Evolutionary conservation across 148 eudicot genomes (phyloP).

Genomic region (Gaultheria prostrata): DNA sequence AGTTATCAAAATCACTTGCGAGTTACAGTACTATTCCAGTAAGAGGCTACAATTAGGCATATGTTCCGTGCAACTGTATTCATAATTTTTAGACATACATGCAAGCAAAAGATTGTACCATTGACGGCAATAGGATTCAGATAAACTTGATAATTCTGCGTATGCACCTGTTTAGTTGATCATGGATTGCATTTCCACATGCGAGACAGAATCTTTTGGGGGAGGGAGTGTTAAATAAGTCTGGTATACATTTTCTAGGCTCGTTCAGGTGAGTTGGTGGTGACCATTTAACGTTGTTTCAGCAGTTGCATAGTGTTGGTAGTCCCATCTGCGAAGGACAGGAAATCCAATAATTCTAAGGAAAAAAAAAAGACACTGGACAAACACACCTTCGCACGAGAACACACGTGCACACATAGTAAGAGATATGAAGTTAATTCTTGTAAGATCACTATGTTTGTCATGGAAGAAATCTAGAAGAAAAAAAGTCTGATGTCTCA

Average conservation of each 20-base stretch:
- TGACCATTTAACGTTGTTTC: background rate
- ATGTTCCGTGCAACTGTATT: background rate
- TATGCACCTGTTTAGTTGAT: background rate
- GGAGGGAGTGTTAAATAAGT: background rate
- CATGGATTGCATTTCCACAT: background rate
- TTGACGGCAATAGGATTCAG: background rate
- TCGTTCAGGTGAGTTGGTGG: background rate
- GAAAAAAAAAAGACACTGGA: background rate
- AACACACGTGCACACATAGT: background rate
- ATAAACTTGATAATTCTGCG: background rate
- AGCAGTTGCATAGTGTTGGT: background rate
- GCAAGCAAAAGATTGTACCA: background rate
- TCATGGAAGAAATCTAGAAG: conserved; percentile 4
- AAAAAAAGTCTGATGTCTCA: background rate
- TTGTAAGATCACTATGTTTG: background rate
- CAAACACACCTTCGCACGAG: background rate
- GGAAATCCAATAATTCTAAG: background rate
- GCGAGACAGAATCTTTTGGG: background rate
- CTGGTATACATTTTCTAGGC: background rate
- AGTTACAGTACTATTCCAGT: background rate
- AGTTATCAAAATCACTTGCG: conserved; percentile 21
- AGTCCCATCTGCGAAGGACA: background rate
- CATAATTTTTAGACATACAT: background rate
- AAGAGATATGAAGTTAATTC: background rate
- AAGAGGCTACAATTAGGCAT: background rate